Conservation (phyloP, 169 alveolate species). For the Eimeria acervulina region DNA sequence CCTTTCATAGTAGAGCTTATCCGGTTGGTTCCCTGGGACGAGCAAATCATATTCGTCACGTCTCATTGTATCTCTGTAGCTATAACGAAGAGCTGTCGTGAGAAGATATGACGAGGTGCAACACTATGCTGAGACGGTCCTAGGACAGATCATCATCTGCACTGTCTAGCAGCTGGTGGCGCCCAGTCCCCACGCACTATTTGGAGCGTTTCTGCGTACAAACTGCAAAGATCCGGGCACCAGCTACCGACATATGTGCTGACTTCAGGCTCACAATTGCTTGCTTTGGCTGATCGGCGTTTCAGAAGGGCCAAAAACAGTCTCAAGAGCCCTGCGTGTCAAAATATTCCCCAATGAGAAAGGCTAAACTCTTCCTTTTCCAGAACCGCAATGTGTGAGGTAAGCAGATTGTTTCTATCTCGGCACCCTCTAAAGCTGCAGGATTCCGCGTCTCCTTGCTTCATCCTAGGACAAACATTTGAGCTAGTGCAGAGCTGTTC, state of each 20-base stretch:
- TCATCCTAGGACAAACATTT: too few relatives aligned
- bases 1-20: not conserved
- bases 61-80: not conserved
- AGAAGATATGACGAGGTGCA: not conserved
- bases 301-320: too few relatives aligned
- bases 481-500: too few relatives aligned
- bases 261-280: too few relatives aligned
- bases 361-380: too few relatives aligned
- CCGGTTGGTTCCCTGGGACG: not conserved
- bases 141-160: not conserved
- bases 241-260: not conserved
- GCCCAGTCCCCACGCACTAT: not conserved
- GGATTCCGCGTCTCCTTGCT: too few relatives aligned
- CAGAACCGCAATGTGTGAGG: too few relatives aligned
- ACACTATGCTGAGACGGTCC: not conserved
- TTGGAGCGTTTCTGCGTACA: not conserved
- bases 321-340: too few relatives aligned
- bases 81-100: not conserved
- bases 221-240: not conserved
- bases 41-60: not conserved
- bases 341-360: too few relatives aligned
- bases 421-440: too few relatives aligned
- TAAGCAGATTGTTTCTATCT: too few relatives aligned
- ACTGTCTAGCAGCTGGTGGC: not conserved
- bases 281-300: too few relatives aligned